phyloP scores from a whole-genome alignment of 176 grass and related monocot species.

The Hordeum vulgare region DNA sequence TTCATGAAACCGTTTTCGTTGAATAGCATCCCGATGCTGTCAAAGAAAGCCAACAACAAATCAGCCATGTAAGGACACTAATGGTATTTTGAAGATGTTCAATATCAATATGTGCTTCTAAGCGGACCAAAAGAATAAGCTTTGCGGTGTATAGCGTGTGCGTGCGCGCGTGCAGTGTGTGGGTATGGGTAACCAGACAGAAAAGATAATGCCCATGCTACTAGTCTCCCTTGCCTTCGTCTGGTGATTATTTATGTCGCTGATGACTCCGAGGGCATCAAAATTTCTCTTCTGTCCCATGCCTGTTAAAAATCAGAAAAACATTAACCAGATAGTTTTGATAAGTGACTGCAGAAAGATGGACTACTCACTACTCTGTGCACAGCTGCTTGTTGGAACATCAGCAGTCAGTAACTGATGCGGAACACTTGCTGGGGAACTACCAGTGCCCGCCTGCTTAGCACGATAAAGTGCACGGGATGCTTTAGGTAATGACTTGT shows the following conservation, averaged over 20 bases:
- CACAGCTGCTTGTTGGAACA: slow-evolving; percentile 30
- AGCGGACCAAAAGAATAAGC: neutral
- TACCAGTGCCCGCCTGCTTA: slow-evolving; percentile 18
- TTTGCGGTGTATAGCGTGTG: neutral
- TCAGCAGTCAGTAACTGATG: slow-evolving; percentile 24
- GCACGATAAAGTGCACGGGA: slow-evolving; percentile 30
- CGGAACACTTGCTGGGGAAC: slow-evolving; percentile 10
- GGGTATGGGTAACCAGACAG: neutral
- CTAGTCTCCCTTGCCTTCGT: slow-evolving; percentile 21
- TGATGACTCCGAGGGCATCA: slow-evolving; percentile 10
- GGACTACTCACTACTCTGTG: slow-evolving; percentile 28
- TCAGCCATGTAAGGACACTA: neutral
- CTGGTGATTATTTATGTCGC: slow-evolving; percentile 29
- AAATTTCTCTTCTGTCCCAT: slow-evolving; percentile 47
- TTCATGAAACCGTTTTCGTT: slow-evolving; percentile 43
- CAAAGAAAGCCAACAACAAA: slow-evolving; percentile 15
- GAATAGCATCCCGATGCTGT: slow-evolving; percentile 20
- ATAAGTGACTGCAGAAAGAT: neutral
- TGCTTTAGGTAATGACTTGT: slow-evolving; percentile 62
- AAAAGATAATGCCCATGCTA: neutral
- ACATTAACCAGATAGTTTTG: slow-evolving; percentile 35
- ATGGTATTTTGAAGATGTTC: slow-evolving; percentile 7
- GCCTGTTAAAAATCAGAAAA: slow-evolving; percentile 33
- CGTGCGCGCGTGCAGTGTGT: neutral
- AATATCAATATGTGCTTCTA: neutral